Conservation (phyloP, 139 green algal species). For the Edaphochlamys debaryana region DNA sequence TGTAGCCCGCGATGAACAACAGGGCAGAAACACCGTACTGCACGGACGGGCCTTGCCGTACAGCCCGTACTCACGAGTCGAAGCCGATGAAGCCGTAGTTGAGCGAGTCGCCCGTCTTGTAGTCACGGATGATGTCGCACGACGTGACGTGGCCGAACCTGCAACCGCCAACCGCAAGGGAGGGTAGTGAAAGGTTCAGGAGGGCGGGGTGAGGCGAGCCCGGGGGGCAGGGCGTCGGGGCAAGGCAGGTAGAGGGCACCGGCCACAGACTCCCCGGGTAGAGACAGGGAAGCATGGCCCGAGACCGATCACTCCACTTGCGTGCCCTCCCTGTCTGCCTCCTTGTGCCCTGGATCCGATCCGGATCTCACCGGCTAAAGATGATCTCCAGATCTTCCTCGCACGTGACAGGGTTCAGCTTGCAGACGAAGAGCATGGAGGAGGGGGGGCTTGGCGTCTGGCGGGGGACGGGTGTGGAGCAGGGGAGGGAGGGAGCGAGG, state of each 20-base stretch:
- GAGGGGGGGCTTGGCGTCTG: conserved; percentile 89
- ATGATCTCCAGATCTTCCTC: conserved; percentile 99
- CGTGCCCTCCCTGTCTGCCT: too few species aligned
- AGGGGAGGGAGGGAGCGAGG: not conserved
- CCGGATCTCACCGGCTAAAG: conserved; percentile 89
- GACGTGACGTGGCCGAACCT: conserved; percentile 92
- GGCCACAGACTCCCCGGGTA: not conserved
- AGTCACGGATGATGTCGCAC: conserved; percentile 97
- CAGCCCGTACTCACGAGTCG: conserved; percentile 36
- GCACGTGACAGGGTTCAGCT: conserved; percentile 90
- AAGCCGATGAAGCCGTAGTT: conserved; percentile 93
- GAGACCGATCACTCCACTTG: too few species aligned
- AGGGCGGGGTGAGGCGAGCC: not conserved
- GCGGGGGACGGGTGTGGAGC: not conserved
- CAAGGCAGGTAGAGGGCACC: not conserved
- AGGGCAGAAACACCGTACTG: too few species aligned
- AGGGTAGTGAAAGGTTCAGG: not conserved
- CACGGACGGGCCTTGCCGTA: too few species aligned
- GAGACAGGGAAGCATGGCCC: too few species aligned
- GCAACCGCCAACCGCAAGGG: not conserved
- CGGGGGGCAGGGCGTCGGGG: too few species aligned
- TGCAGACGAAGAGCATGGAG: conserved; percentile 99
- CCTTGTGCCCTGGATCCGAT: too few species aligned
- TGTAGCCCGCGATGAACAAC: too few species aligned
- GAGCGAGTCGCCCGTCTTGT: conserved; percentile 95